These are phyloP conservation scores for Balamuthia mandrillaris DNA, from an alignment of 208 protist species.

Conservation along the genomic window DNA sequence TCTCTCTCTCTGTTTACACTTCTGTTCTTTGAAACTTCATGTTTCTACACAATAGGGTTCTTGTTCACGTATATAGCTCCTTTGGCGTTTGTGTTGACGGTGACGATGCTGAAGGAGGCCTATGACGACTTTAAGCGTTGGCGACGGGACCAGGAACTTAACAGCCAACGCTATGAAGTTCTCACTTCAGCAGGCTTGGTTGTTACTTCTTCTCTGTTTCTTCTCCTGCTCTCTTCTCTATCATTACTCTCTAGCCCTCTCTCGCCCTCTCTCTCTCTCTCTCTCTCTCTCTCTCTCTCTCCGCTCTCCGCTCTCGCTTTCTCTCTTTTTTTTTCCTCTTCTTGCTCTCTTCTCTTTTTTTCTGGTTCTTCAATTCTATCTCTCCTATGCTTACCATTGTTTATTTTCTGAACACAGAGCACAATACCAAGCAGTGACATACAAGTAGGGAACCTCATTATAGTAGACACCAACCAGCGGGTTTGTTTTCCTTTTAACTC, in stretches of 20 bases:
- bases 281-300: too few species aligned
- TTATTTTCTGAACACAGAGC: neutral
- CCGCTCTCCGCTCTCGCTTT: too few species aligned
- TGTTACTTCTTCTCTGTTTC: neutral
- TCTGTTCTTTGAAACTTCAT: too few species aligned
- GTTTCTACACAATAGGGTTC: too few species aligned
- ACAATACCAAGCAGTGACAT: constrained; percentile 8
- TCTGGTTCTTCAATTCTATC: too few species aligned
- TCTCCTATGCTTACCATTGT: too few species aligned
- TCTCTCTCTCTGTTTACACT: too few species aligned
- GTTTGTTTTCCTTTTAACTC: too few species aligned
- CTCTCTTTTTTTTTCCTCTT: too few species aligned
- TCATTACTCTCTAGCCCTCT: too few species aligned
- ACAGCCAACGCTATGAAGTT: constrained; percentile 44
- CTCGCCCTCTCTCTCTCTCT: neutral
- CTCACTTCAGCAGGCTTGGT: neutral
- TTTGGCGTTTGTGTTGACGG: constrained; percentile 81
- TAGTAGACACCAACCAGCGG: constrained; percentile 37
- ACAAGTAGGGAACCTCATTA: constrained; percentile 31
- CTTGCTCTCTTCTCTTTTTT: too few species aligned
- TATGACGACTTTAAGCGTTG: constrained; percentile 90
- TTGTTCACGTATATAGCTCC: constrained; percentile 92
- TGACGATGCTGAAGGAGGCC: constrained; percentile 88
- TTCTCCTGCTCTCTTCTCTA: too few species aligned
- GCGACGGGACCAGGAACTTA: constrained; percentile 79